A percentile compares a stretch with the other conserved stretches of the same genome.
These are phyloP conservation scores for Phytophthora pseudosyringae DNA, from an alignment of 352 stramenopile species.

Conservation along the genomic window DNA sequence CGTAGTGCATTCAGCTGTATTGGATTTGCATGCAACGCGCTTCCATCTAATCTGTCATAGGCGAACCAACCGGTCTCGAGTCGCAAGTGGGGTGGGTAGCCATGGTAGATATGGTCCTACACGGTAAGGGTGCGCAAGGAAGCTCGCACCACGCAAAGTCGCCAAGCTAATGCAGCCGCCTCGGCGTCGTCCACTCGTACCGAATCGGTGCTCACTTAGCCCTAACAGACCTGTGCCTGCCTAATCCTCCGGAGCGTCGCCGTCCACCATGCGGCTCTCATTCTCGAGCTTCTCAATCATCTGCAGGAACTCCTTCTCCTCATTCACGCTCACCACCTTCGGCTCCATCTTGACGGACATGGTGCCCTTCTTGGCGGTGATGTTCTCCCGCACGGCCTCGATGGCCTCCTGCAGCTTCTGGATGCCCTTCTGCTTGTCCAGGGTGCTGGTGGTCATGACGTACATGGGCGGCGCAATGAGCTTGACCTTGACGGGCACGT, in stretches of 20 bases:
- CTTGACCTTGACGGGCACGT: conserved; percentile 98
- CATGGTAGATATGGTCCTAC: conserved; percentile 9
- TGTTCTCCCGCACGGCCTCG: conserved; percentile 93
- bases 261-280: conserved; percentile 99
- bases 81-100: conserved; percentile 11
- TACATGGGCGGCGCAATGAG: conserved; percentile 99
- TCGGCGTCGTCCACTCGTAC: conserved; percentile 6
- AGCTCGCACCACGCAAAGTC: conserved; percentile 15
- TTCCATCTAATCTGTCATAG: conserved; percentile 28
- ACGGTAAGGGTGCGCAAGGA: conserved; percentile 9
- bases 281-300: conserved; percentile 99
- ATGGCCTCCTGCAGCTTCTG: conserved; percentile 97
- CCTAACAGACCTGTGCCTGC: conserved; percentile 18
- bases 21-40: conserved; percentile 31
- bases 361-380: conserved; percentile 95
- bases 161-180: conserved; percentile 14
- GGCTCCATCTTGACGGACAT: conserved; percentile 98
- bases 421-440: conserved; percentile 98
- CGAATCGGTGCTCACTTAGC: conserved; percentile 10
- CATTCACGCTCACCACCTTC: conserved; percentile 98
- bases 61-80: conserved; percentile 13
- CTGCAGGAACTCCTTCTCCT: conserved; percentile 98
- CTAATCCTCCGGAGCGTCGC: conserved; percentile 97
- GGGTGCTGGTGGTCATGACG: conserved; percentile 98
- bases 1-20: conserved; percentile 38